A percentile compares a stretch with the other conserved stretches of the same genome.
phyloP scores from a whole-genome alignment of 192 early-diverging fungal species.

The Coemansia sp. region DNA sequence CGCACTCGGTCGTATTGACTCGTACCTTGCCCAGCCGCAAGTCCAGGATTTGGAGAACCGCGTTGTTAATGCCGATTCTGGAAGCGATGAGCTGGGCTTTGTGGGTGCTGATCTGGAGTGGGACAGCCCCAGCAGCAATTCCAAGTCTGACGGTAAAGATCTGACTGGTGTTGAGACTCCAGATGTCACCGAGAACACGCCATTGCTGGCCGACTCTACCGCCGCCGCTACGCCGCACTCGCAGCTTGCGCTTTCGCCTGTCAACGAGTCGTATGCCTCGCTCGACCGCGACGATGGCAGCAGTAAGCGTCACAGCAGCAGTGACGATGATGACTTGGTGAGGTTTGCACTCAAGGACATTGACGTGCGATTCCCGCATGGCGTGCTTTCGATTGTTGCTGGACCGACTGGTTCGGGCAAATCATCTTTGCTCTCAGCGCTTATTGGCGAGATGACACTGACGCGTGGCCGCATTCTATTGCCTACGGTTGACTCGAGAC shows the following conservation, averaged over 20 bases:
- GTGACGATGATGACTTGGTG: not conserved
- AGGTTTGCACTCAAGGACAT: conserved; percentile 65
- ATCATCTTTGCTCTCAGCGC: conserved; percentile 72
- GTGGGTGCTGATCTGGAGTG: conserved; percentile 42
- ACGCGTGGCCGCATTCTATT: conserved; percentile 30
- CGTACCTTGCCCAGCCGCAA: conserved; percentile 76
- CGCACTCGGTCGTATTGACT: conserved; percentile 68
- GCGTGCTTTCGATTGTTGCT: conserved; percentile 73
- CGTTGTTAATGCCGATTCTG: conserved; percentile 9
- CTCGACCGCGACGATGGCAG: not conserved
- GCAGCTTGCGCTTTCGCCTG: not conserved
- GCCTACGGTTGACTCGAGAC: conserved; percentile 16
- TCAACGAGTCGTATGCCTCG: not conserved
- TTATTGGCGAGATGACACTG: conserved; percentile 77
- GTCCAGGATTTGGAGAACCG: conserved; percentile 57
- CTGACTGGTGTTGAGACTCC: not conserved
- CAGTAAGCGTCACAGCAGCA: conserved; percentile 9
- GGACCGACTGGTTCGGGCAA: conserved; percentile 94
- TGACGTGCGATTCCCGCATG: conserved; percentile 66
- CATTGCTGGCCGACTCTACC: conserved; percentile 9
- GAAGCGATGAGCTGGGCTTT: conserved; percentile 27
- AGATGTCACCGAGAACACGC: conserved; percentile 1
- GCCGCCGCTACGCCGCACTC: not conserved
- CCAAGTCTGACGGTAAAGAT: conserved; percentile 17
- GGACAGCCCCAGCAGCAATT: conserved; percentile 12